Base-by-base conservation (phyloP, 345 rosid genomes). In the Citrus glauca region DNA sequence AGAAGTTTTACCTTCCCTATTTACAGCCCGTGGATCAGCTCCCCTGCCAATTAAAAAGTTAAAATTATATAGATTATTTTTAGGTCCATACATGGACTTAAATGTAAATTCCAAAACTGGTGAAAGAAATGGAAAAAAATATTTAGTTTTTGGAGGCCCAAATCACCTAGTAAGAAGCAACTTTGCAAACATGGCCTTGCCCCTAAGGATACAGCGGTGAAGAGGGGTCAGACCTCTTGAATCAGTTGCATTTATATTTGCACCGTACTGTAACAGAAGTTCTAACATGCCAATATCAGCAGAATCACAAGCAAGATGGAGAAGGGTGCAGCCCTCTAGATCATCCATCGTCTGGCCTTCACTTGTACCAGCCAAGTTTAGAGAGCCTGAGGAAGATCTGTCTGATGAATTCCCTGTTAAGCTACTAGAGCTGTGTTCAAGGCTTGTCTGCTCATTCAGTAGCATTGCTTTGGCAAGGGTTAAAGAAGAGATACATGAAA, bases 251-350 rank as follows among this genome's bases (percentile, higher is more conserved):
- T 94, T 93, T 79, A 92, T 84, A 82, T 89, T 89, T 57, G 99
- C 96, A 77, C 98, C 98, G 66, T 94, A 97, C 77, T 97, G 99
- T 48, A 97, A 84, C 35, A 97, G 92, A 82, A 94, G 97, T 86
- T 97, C 99, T 14, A 94, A 83, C 99, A 97, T 94, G 77, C 99
- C 98, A 56, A 97, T 86, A 79, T 97, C 99, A 16, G 92, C 92
- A 69, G 91, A 87, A 87, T 94, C 98, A 88, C 98, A 97, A 68
- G 99, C 98, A 64, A 96, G 97, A 84, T 97, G 98, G 79, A 97
- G 94, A 73, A 94, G 86, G 56, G 97, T 80, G 80, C 96, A 87
- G 33, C 99, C 98, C 77, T 88, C 88, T n/a, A 86, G 76, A 74
- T 85, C 90, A 6, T 91, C 98, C 37, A 78, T 11, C 75, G 65